phyloP scores from a whole-genome alignment of 2,329 filamentous ascomycete species.

The Cladophialophora immunda region DNA sequence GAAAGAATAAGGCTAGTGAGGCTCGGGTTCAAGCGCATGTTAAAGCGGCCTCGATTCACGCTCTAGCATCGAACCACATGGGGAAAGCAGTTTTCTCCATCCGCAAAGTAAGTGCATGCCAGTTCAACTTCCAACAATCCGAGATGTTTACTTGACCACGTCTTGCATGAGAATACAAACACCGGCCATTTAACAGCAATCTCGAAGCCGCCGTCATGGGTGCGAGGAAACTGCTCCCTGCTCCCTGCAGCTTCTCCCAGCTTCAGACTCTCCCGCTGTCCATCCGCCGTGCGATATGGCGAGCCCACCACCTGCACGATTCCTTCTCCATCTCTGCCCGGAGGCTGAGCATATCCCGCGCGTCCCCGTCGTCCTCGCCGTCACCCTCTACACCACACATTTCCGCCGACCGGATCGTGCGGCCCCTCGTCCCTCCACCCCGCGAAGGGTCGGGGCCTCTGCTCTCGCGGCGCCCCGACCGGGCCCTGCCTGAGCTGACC shows the following conservation, averaged over 20 bases:
- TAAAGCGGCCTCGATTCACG: no score
- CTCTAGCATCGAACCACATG: no score
- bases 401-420: slow-evolving; percentile 18
- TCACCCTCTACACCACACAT: slow-evolving; percentile 1
- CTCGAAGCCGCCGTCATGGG: slow-evolving; percentile 4
- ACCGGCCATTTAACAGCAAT: no score
- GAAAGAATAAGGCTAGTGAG: no score
- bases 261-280: slow-evolving; percentile 18
- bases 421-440: slow-evolving; percentile 56
- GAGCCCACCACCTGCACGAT: neutral
- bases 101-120: no score
- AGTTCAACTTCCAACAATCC: no score
- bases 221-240: slow-evolving; percentile 13
- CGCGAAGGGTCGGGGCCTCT: slow-evolving; percentile 60
- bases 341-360: neutral
- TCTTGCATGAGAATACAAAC: neutral
- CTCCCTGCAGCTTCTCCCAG: slow-evolving; percentile 1
- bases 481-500: slow-evolving; percentile 58
- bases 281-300: slow-evolving; percentile 15
- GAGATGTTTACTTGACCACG: no score
- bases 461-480: slow-evolving; percentile 61
- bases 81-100: no score
- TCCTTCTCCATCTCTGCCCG: neutral
- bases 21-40: no score
- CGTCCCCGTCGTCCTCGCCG: neutral